Conservation (phyloP, 2,329 filamentous ascomycete genomes). For the Nakataea oryzae region DNA sequence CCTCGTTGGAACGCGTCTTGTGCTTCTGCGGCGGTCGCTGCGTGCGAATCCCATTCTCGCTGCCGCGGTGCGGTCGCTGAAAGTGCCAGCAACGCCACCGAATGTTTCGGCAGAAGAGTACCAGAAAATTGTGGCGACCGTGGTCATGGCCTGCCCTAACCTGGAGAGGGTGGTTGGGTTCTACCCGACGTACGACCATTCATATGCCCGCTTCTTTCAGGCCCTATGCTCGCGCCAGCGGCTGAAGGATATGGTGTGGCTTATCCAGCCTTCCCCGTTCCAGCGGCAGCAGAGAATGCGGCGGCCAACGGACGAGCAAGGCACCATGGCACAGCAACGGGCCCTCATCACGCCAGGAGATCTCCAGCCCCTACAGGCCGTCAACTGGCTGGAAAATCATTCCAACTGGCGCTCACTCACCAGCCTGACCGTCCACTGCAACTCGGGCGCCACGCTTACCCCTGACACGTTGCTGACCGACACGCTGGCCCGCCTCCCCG, state of each 20-base stretch:
- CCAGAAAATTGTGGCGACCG: conserved; percentile 45
- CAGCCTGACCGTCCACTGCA: conserved; percentile 48
- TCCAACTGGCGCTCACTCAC: conserved; percentile 43
- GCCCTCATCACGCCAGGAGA: conserved; percentile 17
- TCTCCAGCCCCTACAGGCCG: conserved; percentile 25
- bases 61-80: conserved; percentile 43
- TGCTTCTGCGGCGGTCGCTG: conserved; percentile 47
- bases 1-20: conserved; percentile 37
- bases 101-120: conserved; percentile 36
- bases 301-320: conserved; percentile 1
- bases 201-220: conserved; percentile 45
- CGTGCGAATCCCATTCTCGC: conserved; percentile 42
- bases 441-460: conserved; percentile 41
- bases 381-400: conserved; percentile 30
- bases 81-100: conserved; percentile 38
- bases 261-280: conserved; percentile 29
- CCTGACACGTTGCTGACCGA: conserved; percentile 41
- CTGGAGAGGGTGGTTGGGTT: conserved; percentile 48
- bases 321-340: neutral
- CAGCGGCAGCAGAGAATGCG: conserved; percentile 23
- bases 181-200: conserved; percentile 42
- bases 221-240: conserved; percentile 46
- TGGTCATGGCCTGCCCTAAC: conserved; percentile 57
- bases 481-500: conserved; percentile 38
- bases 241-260: conserved; percentile 49